Evolutionary conservation across 306 rosid genomes (phyloP).

Genomic region (Malus sylvestris): DNA sequence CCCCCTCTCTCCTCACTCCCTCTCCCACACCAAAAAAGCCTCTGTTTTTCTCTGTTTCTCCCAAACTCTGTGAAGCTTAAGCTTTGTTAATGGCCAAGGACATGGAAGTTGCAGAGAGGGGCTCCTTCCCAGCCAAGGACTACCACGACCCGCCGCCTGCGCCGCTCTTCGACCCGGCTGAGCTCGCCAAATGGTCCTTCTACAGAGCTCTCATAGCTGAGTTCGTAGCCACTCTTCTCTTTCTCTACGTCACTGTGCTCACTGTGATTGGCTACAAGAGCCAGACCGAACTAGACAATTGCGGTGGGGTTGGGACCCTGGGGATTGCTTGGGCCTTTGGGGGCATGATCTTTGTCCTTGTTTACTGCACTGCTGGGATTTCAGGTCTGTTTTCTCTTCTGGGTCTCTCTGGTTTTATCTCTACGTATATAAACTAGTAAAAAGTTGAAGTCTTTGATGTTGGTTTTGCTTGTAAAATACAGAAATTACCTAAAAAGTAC

Average conservation of each 20-base stretch:
- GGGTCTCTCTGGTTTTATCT: background rate
- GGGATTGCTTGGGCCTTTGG: slow-evolving; percentile 98
- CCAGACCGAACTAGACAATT: slow-evolving; percentile 42
- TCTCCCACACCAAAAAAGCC: background rate
- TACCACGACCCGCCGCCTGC: slow-evolving; percentile 93
- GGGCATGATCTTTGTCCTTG: slow-evolving; percentile 95
- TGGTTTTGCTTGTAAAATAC: background rate
- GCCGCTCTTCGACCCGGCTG: slow-evolving; percentile 52
- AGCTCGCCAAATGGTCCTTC: slow-evolving; percentile 81
- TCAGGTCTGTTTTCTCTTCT: slow-evolving; percentile 41
- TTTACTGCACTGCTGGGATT: slow-evolving; percentile 97
- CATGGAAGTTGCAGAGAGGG: slow-evolving; percentile 52
- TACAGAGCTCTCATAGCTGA: slow-evolving; percentile 91
- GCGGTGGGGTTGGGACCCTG: slow-evolving; percentile 76
- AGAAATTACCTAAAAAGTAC: background rate
- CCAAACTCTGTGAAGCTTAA: background rate
- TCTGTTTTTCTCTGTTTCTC: slow-evolving; percentile 3
- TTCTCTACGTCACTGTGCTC: slow-evolving; percentile 71
- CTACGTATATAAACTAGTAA: background rate
- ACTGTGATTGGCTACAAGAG: slow-evolving; percentile 77
- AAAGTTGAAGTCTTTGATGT: background rate
- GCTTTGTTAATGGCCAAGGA: slow-evolving; percentile 44
- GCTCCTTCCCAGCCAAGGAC: slow-evolving; percentile 67
- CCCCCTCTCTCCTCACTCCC: slow-evolving; percentile 5
- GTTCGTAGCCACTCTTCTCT: slow-evolving; percentile 83